These are phyloP conservation scores for Cryptococcus sp. DNA, from an alignment of 1,284 basidiomycete genomes.

Conservation along the genomic window DNA sequence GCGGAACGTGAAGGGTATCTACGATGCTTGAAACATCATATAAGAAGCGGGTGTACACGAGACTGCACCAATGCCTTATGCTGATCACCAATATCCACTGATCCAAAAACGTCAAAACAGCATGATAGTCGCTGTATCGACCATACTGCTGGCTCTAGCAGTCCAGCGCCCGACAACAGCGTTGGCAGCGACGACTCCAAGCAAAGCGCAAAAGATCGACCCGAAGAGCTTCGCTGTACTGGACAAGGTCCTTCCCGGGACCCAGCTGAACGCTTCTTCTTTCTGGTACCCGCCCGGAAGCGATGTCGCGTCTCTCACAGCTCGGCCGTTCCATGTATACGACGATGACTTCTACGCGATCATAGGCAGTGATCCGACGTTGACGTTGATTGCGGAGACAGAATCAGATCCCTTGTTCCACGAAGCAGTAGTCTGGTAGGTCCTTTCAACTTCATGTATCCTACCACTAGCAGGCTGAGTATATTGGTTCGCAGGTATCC, in stretches of 20 bases:
- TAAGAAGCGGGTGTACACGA: too few relatives aligned
- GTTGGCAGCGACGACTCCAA: conserved; percentile 10
- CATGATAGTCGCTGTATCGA: too few relatives aligned
- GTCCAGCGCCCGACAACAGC: too few relatives aligned
- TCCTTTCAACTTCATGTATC: neutral
- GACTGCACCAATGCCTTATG: too few relatives aligned
- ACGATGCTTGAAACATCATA: too few relatives aligned
- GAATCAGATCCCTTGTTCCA: conserved; percentile 68
- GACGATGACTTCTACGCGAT: conserved; percentile 63
- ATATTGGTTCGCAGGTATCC: conserved; percentile 43
- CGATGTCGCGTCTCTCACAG: conserved; percentile 25
- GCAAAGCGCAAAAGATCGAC: conserved; percentile 39
- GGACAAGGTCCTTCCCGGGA: conserved; percentile 27
- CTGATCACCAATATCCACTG: too few relatives aligned
- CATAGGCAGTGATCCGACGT: conserved; percentile 62
- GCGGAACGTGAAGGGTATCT: too few relatives aligned
- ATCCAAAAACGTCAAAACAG: too few relatives aligned
- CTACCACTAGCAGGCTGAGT: neutral
- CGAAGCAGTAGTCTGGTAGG: conserved; percentile 66
- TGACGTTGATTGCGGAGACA: conserved; percentile 61
- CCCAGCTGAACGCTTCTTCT: conserved; percentile 26
- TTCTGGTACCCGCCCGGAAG: conserved; percentile 46
- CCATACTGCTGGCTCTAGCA: too few relatives aligned
- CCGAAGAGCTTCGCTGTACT: conserved; percentile 36
- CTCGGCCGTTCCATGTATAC: conserved; percentile 65